phyloP scores from a whole-genome alignment of 208 protist species.

The Vickermania ingenoplastis region DNA sequence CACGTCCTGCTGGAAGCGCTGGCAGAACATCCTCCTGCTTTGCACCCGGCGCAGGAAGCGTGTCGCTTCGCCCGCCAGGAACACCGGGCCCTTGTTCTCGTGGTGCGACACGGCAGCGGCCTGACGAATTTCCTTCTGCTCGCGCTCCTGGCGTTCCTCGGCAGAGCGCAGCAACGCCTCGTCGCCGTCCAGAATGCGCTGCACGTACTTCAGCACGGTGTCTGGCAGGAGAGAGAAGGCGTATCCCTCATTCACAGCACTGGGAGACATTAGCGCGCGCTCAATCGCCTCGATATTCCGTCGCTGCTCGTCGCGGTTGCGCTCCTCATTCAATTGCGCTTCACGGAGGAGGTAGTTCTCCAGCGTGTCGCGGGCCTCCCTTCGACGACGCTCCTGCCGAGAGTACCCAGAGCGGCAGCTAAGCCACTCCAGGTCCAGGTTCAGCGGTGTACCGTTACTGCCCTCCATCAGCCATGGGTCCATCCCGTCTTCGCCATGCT shows the following conservation, averaged over 20 bases:
- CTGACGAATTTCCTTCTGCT: conserved; percentile 5
- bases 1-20: conserved; percentile 75
- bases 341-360: background rate
- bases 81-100: background rate
- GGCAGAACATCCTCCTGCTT: conserved; percentile 18
- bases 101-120: background rate
- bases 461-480: conserved; percentile 97
- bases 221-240: conserved; percentile 40
- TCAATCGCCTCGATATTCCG: conserved; percentile 2
- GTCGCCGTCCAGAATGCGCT: conserved; percentile 25
- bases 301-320: background rate
- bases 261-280: background rate
- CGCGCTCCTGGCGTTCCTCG: conserved; percentile 13
- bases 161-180: conserved; percentile 12
- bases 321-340: background rate
- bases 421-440: conserved; percentile 81
- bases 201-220: conserved; percentile 40
- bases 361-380: background rate
- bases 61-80: background rate
- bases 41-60: background rate
- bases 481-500: conserved; percentile 98
- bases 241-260: conserved; percentile 25
- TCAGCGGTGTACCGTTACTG: conserved; percentile 55
- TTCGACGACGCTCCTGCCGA: conserved; percentile 10
- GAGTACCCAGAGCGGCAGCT: conserved; percentile 47